These are phyloP conservation scores for Nakazawaea ernobii DNA, from an alignment of 805 yeast species.

Conservation along the genomic window DNA sequence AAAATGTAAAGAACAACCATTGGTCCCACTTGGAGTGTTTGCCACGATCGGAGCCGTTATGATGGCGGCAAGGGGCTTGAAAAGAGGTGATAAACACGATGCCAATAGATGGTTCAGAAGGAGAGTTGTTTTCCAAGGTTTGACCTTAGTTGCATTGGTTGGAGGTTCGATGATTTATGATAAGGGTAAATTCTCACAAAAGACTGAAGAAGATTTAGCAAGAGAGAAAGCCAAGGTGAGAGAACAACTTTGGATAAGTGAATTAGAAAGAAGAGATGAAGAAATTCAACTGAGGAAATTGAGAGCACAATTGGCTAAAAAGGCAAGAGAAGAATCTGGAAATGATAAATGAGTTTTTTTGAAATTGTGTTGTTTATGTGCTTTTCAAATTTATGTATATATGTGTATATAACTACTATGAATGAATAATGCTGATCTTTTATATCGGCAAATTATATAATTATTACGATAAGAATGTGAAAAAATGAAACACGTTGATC, in stretches of 20 bases:
- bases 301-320: constrained; percentile 60
- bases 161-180: constrained; percentile 74
- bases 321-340: constrained; percentile 31
- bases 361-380: background rate
- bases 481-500: too few species aligned
- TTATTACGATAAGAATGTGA: too few species aligned
- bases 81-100: constrained; percentile 61
- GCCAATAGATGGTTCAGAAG: constrained; percentile 87
- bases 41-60: constrained; percentile 78
- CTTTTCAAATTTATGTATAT: background rate
- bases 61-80: constrained; percentile 71
- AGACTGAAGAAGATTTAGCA: constrained; percentile 57
- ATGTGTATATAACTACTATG: too few species aligned
- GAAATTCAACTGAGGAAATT: constrained; percentile 62
- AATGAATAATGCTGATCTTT: background rate
- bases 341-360: background rate
- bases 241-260: constrained; percentile 85
- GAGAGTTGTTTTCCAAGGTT: constrained; percentile 83
- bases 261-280: constrained; percentile 79
- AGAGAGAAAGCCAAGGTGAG: constrained; percentile 78
- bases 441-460: too few species aligned
- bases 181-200: constrained; percentile 36
- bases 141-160: constrained; percentile 76
- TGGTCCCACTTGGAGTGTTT: constrained; percentile 78
- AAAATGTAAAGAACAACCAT: constrained; percentile 78